Base-by-base conservation (phyloP, 352 stramenopile species). In the Phytophthora litchii region DNA sequence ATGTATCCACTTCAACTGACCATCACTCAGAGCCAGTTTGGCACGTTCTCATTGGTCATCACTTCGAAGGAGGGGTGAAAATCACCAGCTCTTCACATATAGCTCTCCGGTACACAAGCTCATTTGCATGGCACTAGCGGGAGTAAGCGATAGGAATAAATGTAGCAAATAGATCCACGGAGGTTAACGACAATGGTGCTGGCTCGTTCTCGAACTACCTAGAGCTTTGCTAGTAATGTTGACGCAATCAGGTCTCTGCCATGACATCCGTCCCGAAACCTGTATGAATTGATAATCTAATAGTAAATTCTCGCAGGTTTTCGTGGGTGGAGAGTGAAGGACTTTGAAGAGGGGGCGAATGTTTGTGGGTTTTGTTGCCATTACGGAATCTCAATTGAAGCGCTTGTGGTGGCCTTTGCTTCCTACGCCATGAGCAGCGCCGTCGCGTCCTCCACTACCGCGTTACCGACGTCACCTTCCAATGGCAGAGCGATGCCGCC, bases 301-400 rank as follows among this genome's bases (percentile, higher is more conserved):
- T n/a, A 27, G 44, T 47, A 21, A 13, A 12, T 7, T 67, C 52
- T 31, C 6, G 13, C 10, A 63, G 64, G 47, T 38, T 58, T 70
- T 70, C 37, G 59, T 72, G 58, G 48, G 44, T 68, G 53, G 59
- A 72, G 49, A 73, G 64, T 73, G 64, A 72, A 69, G 64, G 52
- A 64, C 51, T 57, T 70, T 55, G 62, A 66, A 59, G 41, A 34
- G 51, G 63, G 56, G 46, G 55, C 54, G 64, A 69, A 65, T 73
- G 60, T 73, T 70, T 60, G 64, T 64, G 64, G 54, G 23, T 27
- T 27, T 27, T 27, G 23, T 27, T 27, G 23, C 23, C 49, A 49
- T 43, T 34, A 34, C 10, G 10, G 29, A 34, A 34, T 34, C 29
- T 34, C 29, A 12, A 34, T 34, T 34, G 29, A 34, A 12, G 23